Evolutionary conservation across 1,284 basidiomycete genomes (phyloP).

Genomic region (Cerrena zonata): DNA sequence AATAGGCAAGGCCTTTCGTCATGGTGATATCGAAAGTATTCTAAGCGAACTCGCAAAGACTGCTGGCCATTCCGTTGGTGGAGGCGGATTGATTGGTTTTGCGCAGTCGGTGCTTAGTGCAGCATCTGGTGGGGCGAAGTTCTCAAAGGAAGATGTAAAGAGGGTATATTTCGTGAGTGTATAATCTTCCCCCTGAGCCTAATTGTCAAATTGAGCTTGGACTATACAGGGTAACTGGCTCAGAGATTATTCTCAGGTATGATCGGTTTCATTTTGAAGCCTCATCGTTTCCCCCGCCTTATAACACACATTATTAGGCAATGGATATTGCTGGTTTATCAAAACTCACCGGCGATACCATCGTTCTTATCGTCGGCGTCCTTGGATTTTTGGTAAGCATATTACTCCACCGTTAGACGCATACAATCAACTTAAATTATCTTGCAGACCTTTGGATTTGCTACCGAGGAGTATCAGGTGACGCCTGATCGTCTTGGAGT

Average conservation of each 20-base stretch:
- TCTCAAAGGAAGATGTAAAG: constrained; percentile 55
- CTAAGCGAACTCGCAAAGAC: constrained; percentile 54
- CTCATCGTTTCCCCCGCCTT: background rate
- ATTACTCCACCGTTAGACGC: background rate
- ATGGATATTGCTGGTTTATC: constrained; percentile 73
- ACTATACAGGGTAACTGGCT: constrained; percentile 55
- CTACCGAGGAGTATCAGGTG: constrained; percentile 74
- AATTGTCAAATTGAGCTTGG: background rate
- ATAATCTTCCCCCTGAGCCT: background rate
- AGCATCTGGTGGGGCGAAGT: constrained; percentile 50
- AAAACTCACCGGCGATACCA: constrained; percentile 58
- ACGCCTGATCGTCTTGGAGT: constrained; percentile 79
- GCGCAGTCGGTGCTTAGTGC: constrained; percentile 41
- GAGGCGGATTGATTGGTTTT: constrained; percentile 43
- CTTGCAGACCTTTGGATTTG: constrained; percentile 59
- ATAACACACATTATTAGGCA: constrained; percentile 41
- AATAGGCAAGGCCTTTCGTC: constrained; percentile 65
- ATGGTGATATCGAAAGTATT: constrained; percentile 69
- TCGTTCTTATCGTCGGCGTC: constrained; percentile 69
- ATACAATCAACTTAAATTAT: background rate
- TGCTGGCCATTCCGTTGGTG: constrained; percentile 43
- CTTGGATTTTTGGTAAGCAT: constrained; percentile 62
- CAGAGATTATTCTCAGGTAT: constrained; percentile 56
- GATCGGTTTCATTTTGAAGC: too few species aligned
- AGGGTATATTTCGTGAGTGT: constrained; percentile 59